Conservation (phyloP, 2,329 filamentous ascomycete species). For the Clonostachys rosea region DNA sequence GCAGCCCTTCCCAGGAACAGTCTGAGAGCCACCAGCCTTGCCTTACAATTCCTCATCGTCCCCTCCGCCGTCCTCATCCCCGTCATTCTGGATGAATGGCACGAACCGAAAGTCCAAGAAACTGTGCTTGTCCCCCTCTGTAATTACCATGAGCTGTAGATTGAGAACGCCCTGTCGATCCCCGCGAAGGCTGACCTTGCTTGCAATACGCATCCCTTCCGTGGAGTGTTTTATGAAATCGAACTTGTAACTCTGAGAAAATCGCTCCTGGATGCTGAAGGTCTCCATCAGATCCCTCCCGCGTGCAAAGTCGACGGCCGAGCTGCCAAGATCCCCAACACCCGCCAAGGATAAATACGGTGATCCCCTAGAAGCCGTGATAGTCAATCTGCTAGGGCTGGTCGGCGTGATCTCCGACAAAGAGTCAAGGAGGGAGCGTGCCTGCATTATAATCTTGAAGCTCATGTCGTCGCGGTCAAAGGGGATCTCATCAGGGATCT, state of each 20-base stretch:
- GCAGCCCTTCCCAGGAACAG: too few species aligned
- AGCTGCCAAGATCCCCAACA: constrained; percentile 50
- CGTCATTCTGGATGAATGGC: constrained; percentile 61
- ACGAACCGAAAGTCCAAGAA: constrained; percentile 84
- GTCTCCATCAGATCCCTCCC: constrained; percentile 69
- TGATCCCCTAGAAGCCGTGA: constrained; percentile 58
- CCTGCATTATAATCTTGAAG: constrained; percentile 94
- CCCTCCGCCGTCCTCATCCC: constrained; percentile 29
- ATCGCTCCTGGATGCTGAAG: constrained; percentile 56
- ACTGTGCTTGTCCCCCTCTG: constrained; percentile 63
- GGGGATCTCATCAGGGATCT: constrained; percentile 75
- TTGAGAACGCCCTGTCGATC: constrained; percentile 89
- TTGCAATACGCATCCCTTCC: constrained; percentile 89
- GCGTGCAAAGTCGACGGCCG: constrained; percentile 62
- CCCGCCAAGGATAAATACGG: constrained; percentile 74
- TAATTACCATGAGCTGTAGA: constrained; percentile 93
- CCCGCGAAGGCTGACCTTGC: constrained; percentile 85
- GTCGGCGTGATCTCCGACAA: constrained; percentile 66
- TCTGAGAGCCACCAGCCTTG: too few species aligned
- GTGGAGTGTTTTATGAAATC: constrained; percentile 78
- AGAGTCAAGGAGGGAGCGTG: constrained; percentile 66
- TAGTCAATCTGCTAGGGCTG: constrained; percentile 66
- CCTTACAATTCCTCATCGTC: constrained; percentile 17
- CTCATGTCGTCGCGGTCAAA: constrained; percentile 75
- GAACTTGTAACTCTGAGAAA: constrained; percentile 79